Base-by-base conservation (phyloP, 2,329 filamentous ascomycete species). In the Colletotrichum sp. region DNA sequence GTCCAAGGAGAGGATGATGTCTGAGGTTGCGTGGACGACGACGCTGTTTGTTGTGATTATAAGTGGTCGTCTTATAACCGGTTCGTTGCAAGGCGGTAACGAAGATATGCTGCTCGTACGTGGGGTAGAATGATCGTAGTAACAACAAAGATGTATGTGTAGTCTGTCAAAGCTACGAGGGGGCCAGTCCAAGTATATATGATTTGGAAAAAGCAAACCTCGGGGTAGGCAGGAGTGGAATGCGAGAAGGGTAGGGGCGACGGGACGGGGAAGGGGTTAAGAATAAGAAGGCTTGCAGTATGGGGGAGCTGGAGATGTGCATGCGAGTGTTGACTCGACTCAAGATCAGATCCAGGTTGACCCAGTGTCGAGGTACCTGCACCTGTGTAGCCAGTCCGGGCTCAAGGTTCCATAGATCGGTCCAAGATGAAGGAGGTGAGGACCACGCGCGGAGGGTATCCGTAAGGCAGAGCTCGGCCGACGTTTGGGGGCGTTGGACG, bases 321-420 rank as follows among this genome's bases (percentile, higher is more conserved):
- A 36, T 67, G 68, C 55, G 55, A 67, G 68, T 66, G 61, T 73
- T 73, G 73, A 73, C 73, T 68, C 73, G 73, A 75, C 73, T 68
- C 73, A 68, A 64, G 64, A 65, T 57, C 43, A 73, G 64, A 73
- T 75, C 73, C 70, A 55, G 73, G 73, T 68, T 73, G 70, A 43
- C 69, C 73, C 71, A 63, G 73, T 67, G 69, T 64, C 59, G 30
- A 74, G 39, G 67, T 75, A 67, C 72, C 64, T 72, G 68, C 67
- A 30, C 48, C 39, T 52, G 15, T 52, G 30, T 32, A 70, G 30
- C 63, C 30, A 75, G 68, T 67, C 61, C 59, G 69, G 72, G 55
- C 69, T 75, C 63, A 75, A 65, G 73, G 68, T 71, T 71, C 39
- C 68, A 71, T 59, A 32, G 55, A 57, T 64, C 60, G 63, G 63